Base-by-base conservation (phyloP, 1,284 basidiomycete genomes). In the Mycosarcoma mackinlayi region DNA sequence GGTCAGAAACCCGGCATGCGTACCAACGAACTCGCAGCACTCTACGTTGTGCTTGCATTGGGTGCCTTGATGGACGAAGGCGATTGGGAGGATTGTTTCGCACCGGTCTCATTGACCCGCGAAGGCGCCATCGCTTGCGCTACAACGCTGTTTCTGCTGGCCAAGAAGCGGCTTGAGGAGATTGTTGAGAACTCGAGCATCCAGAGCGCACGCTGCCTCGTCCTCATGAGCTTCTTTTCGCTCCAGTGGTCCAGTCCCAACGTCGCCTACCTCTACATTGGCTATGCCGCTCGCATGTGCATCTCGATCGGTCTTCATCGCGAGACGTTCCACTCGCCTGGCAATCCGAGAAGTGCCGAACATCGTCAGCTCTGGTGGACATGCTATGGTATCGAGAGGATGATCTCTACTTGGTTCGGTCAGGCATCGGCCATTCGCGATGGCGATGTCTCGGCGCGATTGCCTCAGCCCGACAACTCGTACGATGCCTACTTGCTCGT, bases 221-320 rank as follows among this genome's bases (percentile, higher is more conserved):
- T 72, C 41, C 64, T 72, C 40, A 67, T 72, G 69, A 60, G 54
- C 47, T 72, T 72, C 60, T 67, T 63, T 19, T 63, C 60, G 21
- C 59, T 72, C 24, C 64, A 72, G 35, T 72, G 69, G 69, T 72
- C 69, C 16, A 59, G 50, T 42, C 69, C 69, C 48, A 72, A 72
- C 38, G 69, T 72, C 16, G 69, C 69, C 25, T 72, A 67, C 19
- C 60, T 72, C n/a, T 72, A 72, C 60, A 58, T 67, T 23, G 69
- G 69, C 33, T 64, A 72, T 25, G 69, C 69, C 18, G 59, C 64
- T 9, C 58, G 69, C 14, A 72, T 72, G 64, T 67, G 59, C 56
- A 67, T 67, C 48, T 67, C 69, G n/a, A 67, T 72, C 34, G 69
- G 69, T 0, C 60, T 72, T 19, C 69, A 72, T 38, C 63, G 69